These are phyloP conservation scores for Trichosporon ovoides DNA, from an alignment of 1,284 basidiomycete genomes.

Conservation along the genomic window DNA sequence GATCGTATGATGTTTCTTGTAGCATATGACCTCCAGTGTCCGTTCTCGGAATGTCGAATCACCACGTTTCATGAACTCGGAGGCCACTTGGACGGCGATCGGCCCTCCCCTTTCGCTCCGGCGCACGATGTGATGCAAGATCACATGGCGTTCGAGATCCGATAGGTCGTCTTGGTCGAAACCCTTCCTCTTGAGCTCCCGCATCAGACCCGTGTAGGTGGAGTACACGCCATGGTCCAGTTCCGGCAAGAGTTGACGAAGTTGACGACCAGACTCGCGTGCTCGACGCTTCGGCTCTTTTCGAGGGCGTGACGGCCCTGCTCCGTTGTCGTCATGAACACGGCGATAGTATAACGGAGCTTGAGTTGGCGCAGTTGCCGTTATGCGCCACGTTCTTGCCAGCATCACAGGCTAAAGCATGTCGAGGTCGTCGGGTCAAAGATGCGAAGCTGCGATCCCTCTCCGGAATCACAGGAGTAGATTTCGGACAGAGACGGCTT, in stretches of 20 bases:
- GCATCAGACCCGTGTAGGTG: background rate
- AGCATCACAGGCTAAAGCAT: conserved; percentile 3
- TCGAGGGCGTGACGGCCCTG: background rate
- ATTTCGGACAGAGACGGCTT: conserved; percentile 2
- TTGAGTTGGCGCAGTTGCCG: conserved; percentile 2
- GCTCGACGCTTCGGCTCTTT: background rate
- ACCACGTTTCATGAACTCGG: conserved; percentile 8
- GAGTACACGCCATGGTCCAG: background rate
- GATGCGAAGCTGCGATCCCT: background rate
- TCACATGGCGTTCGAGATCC: conserved; percentile 24
- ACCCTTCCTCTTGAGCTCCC: background rate
- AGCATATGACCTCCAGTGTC: conserved; percentile 3
- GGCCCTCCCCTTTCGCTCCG: background rate
- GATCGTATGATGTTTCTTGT: background rate
- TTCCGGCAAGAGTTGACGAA: background rate
- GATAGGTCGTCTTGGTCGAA: conserved; percentile 15
- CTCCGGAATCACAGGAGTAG: background rate
- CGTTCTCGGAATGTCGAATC: background rate
- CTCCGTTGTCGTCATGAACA: background rate
- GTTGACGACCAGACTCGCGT: background rate
- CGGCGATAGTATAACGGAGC: background rate
- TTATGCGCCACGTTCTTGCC: conserved; percentile 6
- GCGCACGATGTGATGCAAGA: conserved; percentile 33
- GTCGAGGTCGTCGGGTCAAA: background rate
- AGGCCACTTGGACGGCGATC: background rate